A percentile compares a stretch with the other conserved stretches of the same genome.
phyloP scores from a whole-genome alignment of 1,284 basidiomycete genomes.

The Apiotrichum laibachii region DNA sequence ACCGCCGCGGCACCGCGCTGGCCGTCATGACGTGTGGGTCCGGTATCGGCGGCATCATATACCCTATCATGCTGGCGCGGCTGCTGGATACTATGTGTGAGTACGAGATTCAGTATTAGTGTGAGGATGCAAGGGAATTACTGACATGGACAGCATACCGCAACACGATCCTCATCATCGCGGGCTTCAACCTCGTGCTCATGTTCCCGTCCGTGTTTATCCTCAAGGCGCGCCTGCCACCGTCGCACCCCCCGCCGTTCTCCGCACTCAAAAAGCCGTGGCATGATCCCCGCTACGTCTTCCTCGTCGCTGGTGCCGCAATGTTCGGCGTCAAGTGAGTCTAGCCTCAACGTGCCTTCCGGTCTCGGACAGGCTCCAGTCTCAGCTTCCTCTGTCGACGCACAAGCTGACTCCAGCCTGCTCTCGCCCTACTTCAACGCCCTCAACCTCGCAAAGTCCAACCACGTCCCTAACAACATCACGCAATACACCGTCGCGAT shows the following conservation, averaged over 20 bases:
- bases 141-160: slow-evolving; percentile 16
- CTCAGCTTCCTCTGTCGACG: too few species aligned
- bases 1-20: slow-evolving; percentile 36
- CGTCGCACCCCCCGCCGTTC: slow-evolving; percentile 19
- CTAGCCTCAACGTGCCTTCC: too few species aligned
- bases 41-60: slow-evolving; percentile 38
- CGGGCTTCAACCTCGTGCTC: slow-evolving; percentile 22
- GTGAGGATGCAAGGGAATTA: not conserved
- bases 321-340: slow-evolving; percentile 18
- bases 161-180: slow-evolving; percentile 29
- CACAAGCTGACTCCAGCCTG: slow-evolving; percentile 12
- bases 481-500: slow-evolving; percentile 13
- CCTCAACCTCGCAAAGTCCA: slow-evolving; percentile 11
- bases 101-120: not conserved
- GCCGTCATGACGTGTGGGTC: slow-evolving; percentile 41
- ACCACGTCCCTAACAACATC: slow-evolving; percentile 3
- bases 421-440: slow-evolving; percentile 19
- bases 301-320: slow-evolving; percentile 15
- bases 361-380: too few species aligned
- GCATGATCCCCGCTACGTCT: slow-evolving; percentile 15
- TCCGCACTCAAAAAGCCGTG: slow-evolving; percentile 15
- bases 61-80: slow-evolving; percentile 25
- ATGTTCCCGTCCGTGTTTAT: slow-evolving; percentile 29
- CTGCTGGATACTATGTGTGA: slow-evolving; percentile 9
- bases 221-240: slow-evolving; percentile 28